Conservation (phyloP, 768 basidiomycete species). For the Podaxis sp. region DNA sequence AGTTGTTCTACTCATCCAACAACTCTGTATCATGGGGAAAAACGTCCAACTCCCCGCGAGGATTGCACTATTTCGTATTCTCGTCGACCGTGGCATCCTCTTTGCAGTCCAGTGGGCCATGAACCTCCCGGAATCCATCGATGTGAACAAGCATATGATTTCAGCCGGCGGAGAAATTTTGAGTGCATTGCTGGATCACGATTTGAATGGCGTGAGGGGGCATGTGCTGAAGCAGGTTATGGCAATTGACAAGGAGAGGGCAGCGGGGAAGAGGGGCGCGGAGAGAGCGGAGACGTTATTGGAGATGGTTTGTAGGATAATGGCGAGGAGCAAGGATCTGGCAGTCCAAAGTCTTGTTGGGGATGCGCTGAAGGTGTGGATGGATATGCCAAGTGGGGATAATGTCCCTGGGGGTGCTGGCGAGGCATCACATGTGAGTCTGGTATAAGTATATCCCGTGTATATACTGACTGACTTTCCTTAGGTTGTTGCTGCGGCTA, state of each 20-base stretch:
- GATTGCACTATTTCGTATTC: conserved; percentile 76
- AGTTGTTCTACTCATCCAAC: conserved; percentile 84
- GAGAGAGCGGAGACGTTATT: conserved; percentile 71
- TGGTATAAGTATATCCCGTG: neutral
- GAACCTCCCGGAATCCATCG: conserved; percentile 55
- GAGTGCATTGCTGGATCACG: conserved; percentile 83
- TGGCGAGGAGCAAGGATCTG: conserved; percentile 77
- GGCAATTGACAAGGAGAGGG: conserved; percentile 65
- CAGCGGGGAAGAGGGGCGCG: conserved; percentile 48
- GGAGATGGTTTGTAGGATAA: conserved; percentile 68
- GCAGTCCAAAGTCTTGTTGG: conserved; percentile 89
- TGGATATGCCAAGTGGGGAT: conserved; percentile 66
- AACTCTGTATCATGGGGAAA: conserved; percentile 94
- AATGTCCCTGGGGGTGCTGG: conserved; percentile 15
- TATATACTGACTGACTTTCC: conserved; percentile 14
- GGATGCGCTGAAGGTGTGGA: conserved; percentile 77
- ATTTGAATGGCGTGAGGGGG: conserved; percentile 77
- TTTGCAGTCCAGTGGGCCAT: conserved; percentile 94
- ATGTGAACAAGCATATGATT: conserved; percentile 51
- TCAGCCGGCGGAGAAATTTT: conserved; percentile 85
- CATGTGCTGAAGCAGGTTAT: conserved; percentile 80
- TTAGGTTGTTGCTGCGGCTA: conserved; percentile 34
- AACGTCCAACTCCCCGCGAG: conserved; percentile 89
- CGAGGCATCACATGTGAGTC: conserved; percentile 30
- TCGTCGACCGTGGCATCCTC: conserved; percentile 85